Conservation (phyloP, 768 basidiomycete genomes). For the Xerocomellus amylosporus region DNA sequence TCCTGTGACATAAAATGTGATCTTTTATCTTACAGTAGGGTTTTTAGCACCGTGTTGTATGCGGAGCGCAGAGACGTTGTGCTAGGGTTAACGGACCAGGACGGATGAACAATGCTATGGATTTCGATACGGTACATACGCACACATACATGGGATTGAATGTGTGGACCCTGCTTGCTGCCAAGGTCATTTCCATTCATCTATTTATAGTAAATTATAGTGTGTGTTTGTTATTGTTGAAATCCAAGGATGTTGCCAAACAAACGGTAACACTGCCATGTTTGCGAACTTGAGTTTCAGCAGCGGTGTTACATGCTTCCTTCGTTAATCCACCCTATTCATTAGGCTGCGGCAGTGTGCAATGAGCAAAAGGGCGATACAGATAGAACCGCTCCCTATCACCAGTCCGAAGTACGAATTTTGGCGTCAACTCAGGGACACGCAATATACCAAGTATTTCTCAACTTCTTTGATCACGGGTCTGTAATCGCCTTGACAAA, state of each 20-base stretch:
- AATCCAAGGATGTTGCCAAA: constrained; percentile 13
- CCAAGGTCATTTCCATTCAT: background rate
- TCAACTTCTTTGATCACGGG: too few relatives aligned
- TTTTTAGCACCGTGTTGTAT: constrained; percentile 2
- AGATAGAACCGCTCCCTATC: too few relatives aligned
- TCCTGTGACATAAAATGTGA: constrained; percentile 13
- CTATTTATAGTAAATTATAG: background rate
- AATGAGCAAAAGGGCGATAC: too few relatives aligned
- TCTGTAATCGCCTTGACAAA: too few relatives aligned
- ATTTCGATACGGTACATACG: constrained; percentile 19
- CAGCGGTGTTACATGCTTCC: too few relatives aligned
- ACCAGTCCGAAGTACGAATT: background rate
- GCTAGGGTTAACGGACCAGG: background rate
- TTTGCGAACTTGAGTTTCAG: too few relatives aligned
- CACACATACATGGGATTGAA: constrained; percentile 1
- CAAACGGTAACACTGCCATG: too few relatives aligned
- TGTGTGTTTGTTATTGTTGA: constrained; percentile 17
- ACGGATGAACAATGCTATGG: constrained; percentile 16
- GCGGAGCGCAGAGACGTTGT: background rate
- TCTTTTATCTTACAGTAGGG: background rate
- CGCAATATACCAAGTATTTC: background rate
- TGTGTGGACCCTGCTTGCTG: background rate
- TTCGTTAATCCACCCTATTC: too few relatives aligned
- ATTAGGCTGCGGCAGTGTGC: too few relatives aligned
- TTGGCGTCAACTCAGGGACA: background rate